Conservation (phyloP, 352 stramenopile genomes). For the Achlya hypogyna region DNA sequence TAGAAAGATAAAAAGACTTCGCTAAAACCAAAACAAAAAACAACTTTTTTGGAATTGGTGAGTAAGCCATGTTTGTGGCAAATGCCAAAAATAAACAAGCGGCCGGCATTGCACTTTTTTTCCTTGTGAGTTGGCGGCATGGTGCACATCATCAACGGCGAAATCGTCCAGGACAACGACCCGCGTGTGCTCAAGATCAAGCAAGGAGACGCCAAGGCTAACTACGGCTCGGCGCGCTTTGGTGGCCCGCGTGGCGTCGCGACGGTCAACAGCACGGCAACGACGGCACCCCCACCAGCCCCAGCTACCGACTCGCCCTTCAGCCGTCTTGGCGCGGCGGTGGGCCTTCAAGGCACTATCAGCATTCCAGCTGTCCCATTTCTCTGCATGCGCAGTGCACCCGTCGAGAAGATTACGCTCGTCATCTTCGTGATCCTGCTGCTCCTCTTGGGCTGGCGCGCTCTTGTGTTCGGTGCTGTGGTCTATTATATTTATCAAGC, state of each 20-base stretch:
- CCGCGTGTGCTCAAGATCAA: conserved; percentile 37
- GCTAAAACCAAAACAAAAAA: no score
- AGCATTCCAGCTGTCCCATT: conserved; percentile 40
- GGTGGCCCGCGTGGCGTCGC: conserved; percentile 26
- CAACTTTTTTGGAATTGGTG: neutral
- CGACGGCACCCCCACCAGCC: conserved; percentile 7
- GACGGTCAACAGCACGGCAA: conserved; percentile 15
- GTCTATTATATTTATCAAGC: conserved; percentile 20
- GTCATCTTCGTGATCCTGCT: conserved; percentile 43
- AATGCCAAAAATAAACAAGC: neutral
- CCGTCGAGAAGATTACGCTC: conserved; percentile 66
- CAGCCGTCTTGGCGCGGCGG: conserved; percentile 29
- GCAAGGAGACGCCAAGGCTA: neutral
- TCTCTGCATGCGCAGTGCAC: conserved; percentile 37
- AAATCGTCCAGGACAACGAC: conserved; percentile 80
- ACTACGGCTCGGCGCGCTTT: conserved; percentile 8
- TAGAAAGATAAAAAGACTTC: no score
- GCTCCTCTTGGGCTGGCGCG: conserved; percentile 58
- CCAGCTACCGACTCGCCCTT: neutral
- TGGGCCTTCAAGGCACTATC: conserved; percentile 57
- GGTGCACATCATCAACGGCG: conserved; percentile 85
- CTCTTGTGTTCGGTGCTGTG: conserved; percentile 59
- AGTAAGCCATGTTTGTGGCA: neutral
- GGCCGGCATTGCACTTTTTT: neutral
- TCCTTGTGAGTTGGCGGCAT: conserved; percentile 24